These are phyloP conservation scores for Polyporus arcularius DNA, from an alignment of 768 basidiomycete species.

Conservation along the genomic window DNA sequence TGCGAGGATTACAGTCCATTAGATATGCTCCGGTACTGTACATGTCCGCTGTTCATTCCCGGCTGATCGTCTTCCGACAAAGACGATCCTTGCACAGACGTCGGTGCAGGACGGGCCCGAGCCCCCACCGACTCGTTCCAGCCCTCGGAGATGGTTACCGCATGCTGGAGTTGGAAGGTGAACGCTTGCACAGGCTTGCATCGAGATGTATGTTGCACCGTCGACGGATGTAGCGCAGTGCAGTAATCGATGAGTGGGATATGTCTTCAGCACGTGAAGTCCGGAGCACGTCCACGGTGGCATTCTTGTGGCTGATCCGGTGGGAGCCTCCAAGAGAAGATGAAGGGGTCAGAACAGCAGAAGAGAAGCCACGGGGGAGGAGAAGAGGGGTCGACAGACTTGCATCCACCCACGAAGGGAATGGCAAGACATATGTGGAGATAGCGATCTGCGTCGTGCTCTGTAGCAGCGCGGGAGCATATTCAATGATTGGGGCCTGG, in stretches of 20 bases:
- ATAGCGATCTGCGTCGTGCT: conserved; percentile 11
- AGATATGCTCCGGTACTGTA: not conserved
- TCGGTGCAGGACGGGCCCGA: not conserved
- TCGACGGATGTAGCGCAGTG: not conserved
- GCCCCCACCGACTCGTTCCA: no score
- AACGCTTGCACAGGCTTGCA: not conserved
- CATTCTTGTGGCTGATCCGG: conserved; percentile 6
- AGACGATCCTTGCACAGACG: not conserved
- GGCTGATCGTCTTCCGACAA: not conserved
- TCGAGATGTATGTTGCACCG: not conserved
- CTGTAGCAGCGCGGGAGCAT: not conserved
- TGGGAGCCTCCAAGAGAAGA: conserved; percentile 2
- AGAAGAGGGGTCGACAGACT: conserved; percentile 1
- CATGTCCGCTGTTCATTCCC: not conserved
- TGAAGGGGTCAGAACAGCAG: conserved; percentile 6
- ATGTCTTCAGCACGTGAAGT: not conserved
- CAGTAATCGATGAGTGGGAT: conserved; percentile 7
- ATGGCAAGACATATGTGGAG: conserved; percentile 2
- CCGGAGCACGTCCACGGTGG: not conserved
- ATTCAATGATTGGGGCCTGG: conserved; percentile 5
- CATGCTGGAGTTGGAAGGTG: not conserved
- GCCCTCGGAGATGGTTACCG: not conserved
- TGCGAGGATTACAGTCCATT: not conserved
- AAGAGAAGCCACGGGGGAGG: conserved; percentile 9
- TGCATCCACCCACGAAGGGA: conserved; percentile 5